These are phyloP conservation scores for Stachybotrys elegans DNA, from an alignment of 2,329 filamentous ascomycete genomes.

Conservation along the genomic window DNA sequence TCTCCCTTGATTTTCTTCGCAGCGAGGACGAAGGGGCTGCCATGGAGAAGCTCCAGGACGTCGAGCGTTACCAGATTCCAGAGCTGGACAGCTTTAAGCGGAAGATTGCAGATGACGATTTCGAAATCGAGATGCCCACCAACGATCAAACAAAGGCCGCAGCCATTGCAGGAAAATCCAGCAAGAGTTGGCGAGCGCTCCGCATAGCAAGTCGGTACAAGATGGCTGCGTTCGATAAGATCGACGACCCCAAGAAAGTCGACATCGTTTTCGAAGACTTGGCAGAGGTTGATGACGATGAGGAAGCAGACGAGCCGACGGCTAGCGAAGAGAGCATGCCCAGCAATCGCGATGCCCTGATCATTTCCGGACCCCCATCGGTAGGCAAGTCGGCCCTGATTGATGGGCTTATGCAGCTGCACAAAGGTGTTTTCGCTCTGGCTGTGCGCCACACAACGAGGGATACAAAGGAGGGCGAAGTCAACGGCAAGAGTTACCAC, in stretches of 20 bases:
- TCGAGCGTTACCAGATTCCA: slow-evolving; percentile 62
- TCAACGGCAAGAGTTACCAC: slow-evolving; percentile 46
- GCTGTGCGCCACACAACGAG: slow-evolving; percentile 53
- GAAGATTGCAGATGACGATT: slow-evolving; percentile 72
- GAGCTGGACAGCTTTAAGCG: slow-evolving; percentile 64
- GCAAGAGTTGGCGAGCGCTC: slow-evolving; percentile 86
- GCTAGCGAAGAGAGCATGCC: slow-evolving; percentile 34
- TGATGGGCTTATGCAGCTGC: slow-evolving; percentile 56
- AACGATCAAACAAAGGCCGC: slow-evolving; percentile 51
- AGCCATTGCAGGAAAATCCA: slow-evolving; percentile 68
- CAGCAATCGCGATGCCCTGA: slow-evolving; percentile 48
- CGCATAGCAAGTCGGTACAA: slow-evolving; percentile 71
- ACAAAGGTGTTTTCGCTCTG: slow-evolving; percentile 59
- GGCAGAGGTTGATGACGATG: slow-evolving; percentile 30
- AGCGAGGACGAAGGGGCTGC: slow-evolving; percentile 55
- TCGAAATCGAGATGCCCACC: slow-evolving; percentile 79
- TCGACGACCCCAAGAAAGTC: slow-evolving; percentile 75
- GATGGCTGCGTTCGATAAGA: slow-evolving; percentile 76
- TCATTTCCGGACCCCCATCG: slow-evolving; percentile 62
- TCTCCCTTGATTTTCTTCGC: slow-evolving; percentile 74
- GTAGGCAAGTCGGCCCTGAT: slow-evolving; percentile 60
- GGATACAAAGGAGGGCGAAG: slow-evolving; percentile 42
- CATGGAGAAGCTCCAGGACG: slow-evolving; percentile 65
- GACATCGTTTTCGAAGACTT: slow-evolving; percentile 50
- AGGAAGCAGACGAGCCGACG: slow-evolving; percentile 27